Evolutionary conservation across 2,329 filamentous ascomycete species (phyloP).

Genomic region (Botrytis porri): DNA sequence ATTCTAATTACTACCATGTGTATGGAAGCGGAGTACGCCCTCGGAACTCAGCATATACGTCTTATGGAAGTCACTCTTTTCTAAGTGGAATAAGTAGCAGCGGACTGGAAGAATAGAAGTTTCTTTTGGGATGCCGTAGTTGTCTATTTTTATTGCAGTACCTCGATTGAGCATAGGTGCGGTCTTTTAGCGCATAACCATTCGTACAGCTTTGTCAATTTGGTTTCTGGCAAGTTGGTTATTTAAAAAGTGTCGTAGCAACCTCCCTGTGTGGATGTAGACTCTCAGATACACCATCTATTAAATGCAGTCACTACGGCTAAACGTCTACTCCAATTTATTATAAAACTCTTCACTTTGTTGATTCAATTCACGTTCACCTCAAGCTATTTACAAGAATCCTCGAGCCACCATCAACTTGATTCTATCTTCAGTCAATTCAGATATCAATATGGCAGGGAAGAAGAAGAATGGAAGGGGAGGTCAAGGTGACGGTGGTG

Average conservation of each 20-base stretch:
- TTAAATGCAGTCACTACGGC: not conserved
- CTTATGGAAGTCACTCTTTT: not conserved
- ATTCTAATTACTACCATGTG: not conserved
- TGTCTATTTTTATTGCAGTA: not conserved
- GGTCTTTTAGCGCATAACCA: not conserved
- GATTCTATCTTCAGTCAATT: not conserved
- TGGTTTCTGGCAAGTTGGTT: not conserved
- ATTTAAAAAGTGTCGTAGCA: not conserved
- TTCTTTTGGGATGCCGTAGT: not conserved
- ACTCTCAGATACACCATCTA: not conserved
- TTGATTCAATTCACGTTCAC: not conserved
- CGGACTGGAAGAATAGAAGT: not conserved
- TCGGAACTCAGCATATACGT: not conserved
- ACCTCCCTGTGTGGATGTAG: not conserved
- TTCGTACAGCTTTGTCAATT: not conserved
- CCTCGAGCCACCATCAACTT: not conserved
- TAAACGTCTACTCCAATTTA: not conserved
- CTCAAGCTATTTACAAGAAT: not conserved
- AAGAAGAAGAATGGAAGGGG: not conserved
- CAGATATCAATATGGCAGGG: not conserved
- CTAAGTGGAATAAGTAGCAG: not conserved
- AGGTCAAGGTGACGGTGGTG: not conserved
- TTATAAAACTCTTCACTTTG: not conserved
- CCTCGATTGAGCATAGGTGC: not conserved
- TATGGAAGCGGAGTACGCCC: not conserved